Conservation (phyloP, 202 grass and related monocot species). For the Elaeis oleifera region DNA sequence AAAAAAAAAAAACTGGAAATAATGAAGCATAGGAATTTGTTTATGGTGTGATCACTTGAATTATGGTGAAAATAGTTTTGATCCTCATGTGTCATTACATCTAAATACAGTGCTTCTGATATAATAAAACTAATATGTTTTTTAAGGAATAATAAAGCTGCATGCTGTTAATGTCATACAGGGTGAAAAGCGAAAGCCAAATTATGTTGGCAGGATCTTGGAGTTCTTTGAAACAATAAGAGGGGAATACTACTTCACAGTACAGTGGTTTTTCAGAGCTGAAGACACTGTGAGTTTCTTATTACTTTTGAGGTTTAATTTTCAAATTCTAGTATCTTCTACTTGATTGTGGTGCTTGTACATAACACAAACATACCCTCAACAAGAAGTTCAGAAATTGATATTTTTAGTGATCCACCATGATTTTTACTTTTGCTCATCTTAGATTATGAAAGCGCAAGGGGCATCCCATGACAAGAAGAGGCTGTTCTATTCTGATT, state of each 20-base stretch:
- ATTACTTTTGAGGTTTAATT: constrained; percentile 11
- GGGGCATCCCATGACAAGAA: constrained; percentile 52
- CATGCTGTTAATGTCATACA: constrained; percentile 29
- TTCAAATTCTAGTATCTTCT: background rate
- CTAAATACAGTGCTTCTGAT: too few relatives aligned
- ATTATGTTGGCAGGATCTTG: constrained; percentile 78
- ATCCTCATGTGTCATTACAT: too few relatives aligned
- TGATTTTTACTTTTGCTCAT: background rate
- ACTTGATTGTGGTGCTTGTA: background rate
- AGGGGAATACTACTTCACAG: constrained; percentile 50
- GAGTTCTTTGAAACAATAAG: constrained; percentile 80
- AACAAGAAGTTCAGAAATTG: too few relatives aligned
- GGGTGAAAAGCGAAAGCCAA: constrained; percentile 56
- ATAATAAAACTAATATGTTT: too few relatives aligned
- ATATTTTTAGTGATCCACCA: too few relatives aligned
- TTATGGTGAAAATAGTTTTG: too few relatives aligned
- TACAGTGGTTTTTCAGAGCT: constrained; percentile 92
- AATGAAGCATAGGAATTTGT: too few relatives aligned
- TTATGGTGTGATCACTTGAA: too few relatives aligned
- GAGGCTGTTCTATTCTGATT: constrained; percentile 87
- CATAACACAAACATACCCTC: too few relatives aligned
- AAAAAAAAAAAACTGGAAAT: too few relatives aligned
- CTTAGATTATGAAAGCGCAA: constrained; percentile 72
- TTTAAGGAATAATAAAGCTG: constrained; percentile 15
- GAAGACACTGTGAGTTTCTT: constrained; percentile 77